Base-by-base conservation (phyloP, 2,329 filamentous ascomycete genomes). In the Dactylellina leptospora region DNA sequence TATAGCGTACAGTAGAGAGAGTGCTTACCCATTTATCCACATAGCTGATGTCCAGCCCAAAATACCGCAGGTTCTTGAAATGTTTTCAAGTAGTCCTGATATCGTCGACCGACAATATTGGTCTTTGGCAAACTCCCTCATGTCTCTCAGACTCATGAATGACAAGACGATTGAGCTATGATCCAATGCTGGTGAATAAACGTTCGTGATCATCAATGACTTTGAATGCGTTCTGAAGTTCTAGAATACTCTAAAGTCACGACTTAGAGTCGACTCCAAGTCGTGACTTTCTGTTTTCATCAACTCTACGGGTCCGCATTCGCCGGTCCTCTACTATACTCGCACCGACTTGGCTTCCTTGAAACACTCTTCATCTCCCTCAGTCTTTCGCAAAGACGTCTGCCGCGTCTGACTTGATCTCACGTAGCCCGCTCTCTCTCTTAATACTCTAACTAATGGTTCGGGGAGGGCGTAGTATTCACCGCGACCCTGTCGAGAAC, bases 361-460 rank as follows among this genome's bases (percentile, higher is more conserved):
- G 18, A 6, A 45, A 3, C 4, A 4, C 40, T 18, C 40, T 45
- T 45, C 40, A 10, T 20, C n/a, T 9, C 4, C 16, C 40, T 18
- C 40, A 45, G 9, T 8, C 40, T 45, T 45, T 45, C 40, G 40
- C 18, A 45, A 45, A 45, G 13, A 45, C 16, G 40, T 45, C 18
- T 4, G 40, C 6, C 9, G 40, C n/a, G 16, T 22, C 40, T 2
- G 40, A 45, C 18, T 18, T 23, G 22, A 45, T 45, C 40, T 45
- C 40, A 22, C 40, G 6, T 18, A 45, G 3, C 40, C 40, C 16
- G 18, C 40, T 22, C 22, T 45, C n/a, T n/a, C 20, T 22, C 40
- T 45, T 45, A 45, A 45, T 2, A 23, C 40, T n/a, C 10, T 3
- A n/a, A n/a, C 40, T 22, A 45, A 45, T 18, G 40, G 22, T n/a